These are phyloP conservation scores for Acmispon strigosus DNA, from an alignment of 306 rosid species.

Conservation along the genomic window DNA sequence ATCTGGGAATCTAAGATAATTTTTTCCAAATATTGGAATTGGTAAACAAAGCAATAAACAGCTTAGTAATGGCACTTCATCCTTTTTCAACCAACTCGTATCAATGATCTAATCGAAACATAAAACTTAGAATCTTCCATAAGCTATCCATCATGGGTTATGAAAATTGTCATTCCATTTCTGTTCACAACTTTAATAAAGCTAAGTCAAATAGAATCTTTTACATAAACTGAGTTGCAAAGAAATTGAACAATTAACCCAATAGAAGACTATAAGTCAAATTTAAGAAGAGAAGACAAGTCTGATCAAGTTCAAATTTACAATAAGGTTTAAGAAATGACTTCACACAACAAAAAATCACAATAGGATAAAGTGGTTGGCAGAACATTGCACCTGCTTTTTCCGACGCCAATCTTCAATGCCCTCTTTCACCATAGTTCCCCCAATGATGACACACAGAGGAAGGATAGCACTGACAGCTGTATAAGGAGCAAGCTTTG, in stretches of 20 bases:
- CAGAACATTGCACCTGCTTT: conserved; percentile 56
- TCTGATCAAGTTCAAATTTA: background rate
- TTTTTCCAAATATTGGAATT: background rate
- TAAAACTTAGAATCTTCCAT: background rate
- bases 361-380: background rate
- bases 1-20: background rate
- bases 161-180: background rate
- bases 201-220: background rate
- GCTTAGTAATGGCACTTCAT: background rate
- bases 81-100: background rate
- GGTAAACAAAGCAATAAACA: background rate
- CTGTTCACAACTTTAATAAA: background rate
- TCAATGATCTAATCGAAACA: background rate
- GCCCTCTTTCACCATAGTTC: conserved; percentile 82
- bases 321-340: background rate
- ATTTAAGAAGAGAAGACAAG: background rate
- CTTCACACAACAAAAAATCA: background rate
- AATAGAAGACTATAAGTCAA: background rate
- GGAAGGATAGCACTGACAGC: conserved; percentile 87
- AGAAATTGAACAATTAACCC: background rate
- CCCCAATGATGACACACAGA: conserved; percentile 47
- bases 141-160: background rate
- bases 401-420: conserved; percentile 81
- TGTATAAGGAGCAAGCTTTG: conserved; percentile 73
- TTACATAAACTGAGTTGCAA: background rate